Evolutionary conservation across 23 red algal species (phyloP), one percentile per base, ranked within the genome.

Genomic region (Cyanidioschyzon merolae): DNA sequence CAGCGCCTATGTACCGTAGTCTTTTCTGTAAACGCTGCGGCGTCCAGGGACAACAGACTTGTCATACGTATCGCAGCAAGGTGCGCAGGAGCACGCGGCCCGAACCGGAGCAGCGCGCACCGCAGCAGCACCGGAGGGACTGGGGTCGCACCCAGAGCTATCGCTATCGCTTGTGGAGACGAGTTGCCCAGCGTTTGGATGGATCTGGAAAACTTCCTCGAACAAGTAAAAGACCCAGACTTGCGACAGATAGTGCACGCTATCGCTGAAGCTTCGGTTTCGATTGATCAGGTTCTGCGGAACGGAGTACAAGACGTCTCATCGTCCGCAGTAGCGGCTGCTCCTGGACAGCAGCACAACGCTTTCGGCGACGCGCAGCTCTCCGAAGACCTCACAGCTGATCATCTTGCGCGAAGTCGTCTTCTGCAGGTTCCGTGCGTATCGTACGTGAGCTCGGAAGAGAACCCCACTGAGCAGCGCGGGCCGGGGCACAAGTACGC

Each of bases 291-390:
- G 2, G 63, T 35, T 32, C 63, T 71, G 12, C 63, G 63, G 3
- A 25, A 71, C n/a, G 16, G 30, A 17, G 63, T 25, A 71, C 12
- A 32, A 17, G 63, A 32, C 63, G 21, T 35, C 32, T 3, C 63
- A 27, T 71, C 63, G 21, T 71, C 63, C 3, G 12, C 63, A 35
- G 32, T 35, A 7, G n/a, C n/a, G n/a, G n/a, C n/a, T n/a, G n/a
- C n/a, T n/a, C n/a, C n/a, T n/a, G n/a, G n/a, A n/a, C n/a, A n/a
- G n/a, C 24, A 12, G 50, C 63, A 32, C 40, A 81, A 81, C 45
- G 39, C 2, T 24, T 81, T 81, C 38, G 78, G 78, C 31, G 78
- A 81, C 38, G 58, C 58, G 41, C 78, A 81, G 54, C 30, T 81
- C 2, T 30, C 38, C 16, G 51, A 59, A 1, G 78, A 81, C 51